Evolutionary conservation across 768 basidiomycete genomes (phyloP).

Genomic region (Leccinum variicolor): DNA sequence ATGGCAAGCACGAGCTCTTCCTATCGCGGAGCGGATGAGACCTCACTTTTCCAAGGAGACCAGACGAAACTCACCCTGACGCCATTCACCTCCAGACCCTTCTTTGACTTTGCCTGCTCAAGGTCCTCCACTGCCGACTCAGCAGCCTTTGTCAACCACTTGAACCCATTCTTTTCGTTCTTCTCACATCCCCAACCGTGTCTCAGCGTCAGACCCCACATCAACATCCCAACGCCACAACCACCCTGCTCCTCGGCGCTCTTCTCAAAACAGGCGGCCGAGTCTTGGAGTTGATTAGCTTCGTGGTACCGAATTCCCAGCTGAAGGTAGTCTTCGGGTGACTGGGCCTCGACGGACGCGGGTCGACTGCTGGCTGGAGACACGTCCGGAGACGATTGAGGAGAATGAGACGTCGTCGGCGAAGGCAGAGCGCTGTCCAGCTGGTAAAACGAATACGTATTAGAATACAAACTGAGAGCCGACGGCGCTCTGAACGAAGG

Average conservation of each 20-base stretch:
- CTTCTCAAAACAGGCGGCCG: constrained; percentile 71
- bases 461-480: constrained; percentile 50
- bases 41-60: neutral
- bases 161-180: constrained; percentile 76
- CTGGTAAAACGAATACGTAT: constrained; percentile 62
- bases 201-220: constrained; percentile 84
- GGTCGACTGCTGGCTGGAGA: too few relatives aligned
- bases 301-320: constrained; percentile 79
- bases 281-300: constrained; percentile 63
- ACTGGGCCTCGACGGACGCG: constrained; percentile 24
- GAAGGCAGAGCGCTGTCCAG: constrained; percentile 46
- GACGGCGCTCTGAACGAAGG: constrained; percentile 37
- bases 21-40: constrained; percentile 30
- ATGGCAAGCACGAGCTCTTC: constrained; percentile 84
- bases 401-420: constrained; percentile 33
- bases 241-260: constrained; percentile 73
- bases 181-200: constrained; percentile 87
- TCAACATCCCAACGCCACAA: constrained; percentile 86
- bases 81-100: constrained; percentile 49
- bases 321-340: constrained; percentile 67
- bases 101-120: constrained; percentile 55
- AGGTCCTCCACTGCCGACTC: constrained; percentile 77
- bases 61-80: constrained; percentile 44
- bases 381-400: constrained; percentile 1
- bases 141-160: constrained; percentile 80